Evolutionary conservation across 768 basidiomycete species (phyloP).

Genomic region (Neoboletus magnificus): DNA sequence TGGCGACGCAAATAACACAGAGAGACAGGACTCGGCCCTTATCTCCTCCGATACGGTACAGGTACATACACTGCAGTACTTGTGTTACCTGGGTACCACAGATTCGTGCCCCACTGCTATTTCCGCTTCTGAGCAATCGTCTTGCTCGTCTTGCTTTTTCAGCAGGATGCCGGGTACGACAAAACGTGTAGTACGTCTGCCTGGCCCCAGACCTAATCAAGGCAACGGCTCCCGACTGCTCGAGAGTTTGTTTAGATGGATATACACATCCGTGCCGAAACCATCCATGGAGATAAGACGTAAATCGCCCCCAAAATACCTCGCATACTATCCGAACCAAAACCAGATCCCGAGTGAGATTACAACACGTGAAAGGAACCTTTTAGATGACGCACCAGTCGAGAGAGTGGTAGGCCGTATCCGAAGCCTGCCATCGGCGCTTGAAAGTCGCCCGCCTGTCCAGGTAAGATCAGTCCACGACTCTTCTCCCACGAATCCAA

Average conservation of each 20-base stretch:
- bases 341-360: neutral
- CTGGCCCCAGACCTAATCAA: constrained; percentile 1
- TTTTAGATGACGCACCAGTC: constrained; percentile 57
- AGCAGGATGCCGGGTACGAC: neutral
- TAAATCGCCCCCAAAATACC: constrained; percentile 92
- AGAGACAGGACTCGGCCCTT: neutral
- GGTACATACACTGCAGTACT: neutral
- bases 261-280: constrained; percentile 89
- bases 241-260: constrained; percentile 84
- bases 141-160: neutral
- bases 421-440: constrained; percentile 98
- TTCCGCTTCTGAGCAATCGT: neutral
- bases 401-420: constrained; percentile 87
- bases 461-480: neutral
- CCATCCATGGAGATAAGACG: constrained; percentile 97
- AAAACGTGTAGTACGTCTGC: neutral
- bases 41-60: neutral
- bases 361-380: neutral
- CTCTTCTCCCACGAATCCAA: neutral
- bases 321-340: constrained; percentile 61
- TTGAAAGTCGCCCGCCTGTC: constrained; percentile 81
- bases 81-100: neutral
- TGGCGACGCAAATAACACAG: too few relatives aligned
- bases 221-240: constrained; percentile 79
- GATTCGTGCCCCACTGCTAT: neutral